phyloP scores from a whole-genome alignment of 2,329 filamentous ascomycete genomes.

The Aspergillus melleus region DNA sequence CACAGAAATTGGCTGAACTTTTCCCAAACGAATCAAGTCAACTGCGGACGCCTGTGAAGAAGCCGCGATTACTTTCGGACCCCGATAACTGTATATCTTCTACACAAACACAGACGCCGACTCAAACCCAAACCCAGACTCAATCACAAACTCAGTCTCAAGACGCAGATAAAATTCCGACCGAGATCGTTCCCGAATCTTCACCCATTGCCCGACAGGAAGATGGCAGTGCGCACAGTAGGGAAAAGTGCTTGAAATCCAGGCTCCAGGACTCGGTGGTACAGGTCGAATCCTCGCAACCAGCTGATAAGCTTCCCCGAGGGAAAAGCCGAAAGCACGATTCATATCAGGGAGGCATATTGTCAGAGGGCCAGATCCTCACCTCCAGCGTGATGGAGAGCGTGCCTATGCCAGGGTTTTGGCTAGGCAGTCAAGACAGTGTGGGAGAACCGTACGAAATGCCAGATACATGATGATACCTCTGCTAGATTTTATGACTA shows the following conservation, averaged over 20 bases:
- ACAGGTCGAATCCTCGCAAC: constrained; percentile 45
- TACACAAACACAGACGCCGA: neutral
- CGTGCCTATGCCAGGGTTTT: constrained; percentile 40
- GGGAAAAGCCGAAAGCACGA: constrained; percentile 12
- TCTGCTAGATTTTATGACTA: neutral
- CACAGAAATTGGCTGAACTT: constrained; percentile 39
- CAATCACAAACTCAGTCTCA: constrained; percentile 22
- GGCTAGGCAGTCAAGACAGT: constrained; percentile 41
- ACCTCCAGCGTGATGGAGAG: constrained; percentile 47
- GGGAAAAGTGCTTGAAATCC: constrained; percentile 18
- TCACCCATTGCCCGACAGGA: constrained; percentile 32
- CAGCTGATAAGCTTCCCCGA: constrained; percentile 27
- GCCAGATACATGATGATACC: constrained; percentile 19
- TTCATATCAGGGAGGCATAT: constrained; percentile 20
- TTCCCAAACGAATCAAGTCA: constrained; percentile 33
- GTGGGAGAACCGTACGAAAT: constrained; percentile 38
- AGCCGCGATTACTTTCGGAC: neutral
- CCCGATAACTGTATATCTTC: constrained; percentile 3
- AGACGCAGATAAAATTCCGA: constrained; percentile 22
- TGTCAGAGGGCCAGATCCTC: constrained; percentile 39
- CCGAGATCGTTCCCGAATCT: constrained; percentile 41
- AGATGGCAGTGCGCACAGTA: constrained; percentile 6
- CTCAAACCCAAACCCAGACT: constrained; percentile 6
- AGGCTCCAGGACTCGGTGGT: constrained; percentile 30
- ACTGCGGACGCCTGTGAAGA: constrained; percentile 8